Evolutionary conservation across 164 flowering plant genomes (phyloP), one percentile per base, ranked within the genome.

Genomic region (Umbellularia californica): DNA sequence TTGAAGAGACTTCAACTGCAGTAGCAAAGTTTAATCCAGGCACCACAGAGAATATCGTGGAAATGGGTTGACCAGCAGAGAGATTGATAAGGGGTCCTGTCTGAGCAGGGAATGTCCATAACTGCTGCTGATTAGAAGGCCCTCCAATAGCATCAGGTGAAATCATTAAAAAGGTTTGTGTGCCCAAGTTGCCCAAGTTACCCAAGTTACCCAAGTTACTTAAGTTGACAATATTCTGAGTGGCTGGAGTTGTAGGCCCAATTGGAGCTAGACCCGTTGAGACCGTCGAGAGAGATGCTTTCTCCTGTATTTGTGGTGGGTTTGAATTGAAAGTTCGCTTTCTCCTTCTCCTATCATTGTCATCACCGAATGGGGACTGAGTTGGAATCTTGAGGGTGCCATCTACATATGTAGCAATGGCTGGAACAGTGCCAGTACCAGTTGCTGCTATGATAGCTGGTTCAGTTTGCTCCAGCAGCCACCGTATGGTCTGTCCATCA

Each of bases 371-470:
- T 2, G 73, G 64, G 1, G 73, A 24, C 33, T 64, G 50, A 58
- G 69, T 64, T 5, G 75, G 75, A 27, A 73, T 73, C 50, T 23
- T 64, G 12, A 73, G 62, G 7, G 75, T 23, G 22, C 75, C 70
- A 24, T 51, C 75, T 13, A 73, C 75, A 4, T 22, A 50, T 17
- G 66, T 65, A 13, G 75, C 70, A 14, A 73, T 73, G 30, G 82
- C 82, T 10, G 82, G 82, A 10, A 79, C 64, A 9, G 79, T 79
- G 20, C 82, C 82, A 7, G 82, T 76, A 27, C 82, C 82, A 23
- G 82, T 79, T 33, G 82, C 79, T 27, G 72, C 77, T 58, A 79
- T 69, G 25, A 79, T 79, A 5, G 82, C 75, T 5, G 79, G 82
- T 67, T 79, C 82, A 2, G 82, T 76, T 33, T 70, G 82, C 50